phyloP scores from a whole-genome alignment of 2,329 filamentous ascomycete genomes.

The Aureobasidium melanogenum region DNA sequence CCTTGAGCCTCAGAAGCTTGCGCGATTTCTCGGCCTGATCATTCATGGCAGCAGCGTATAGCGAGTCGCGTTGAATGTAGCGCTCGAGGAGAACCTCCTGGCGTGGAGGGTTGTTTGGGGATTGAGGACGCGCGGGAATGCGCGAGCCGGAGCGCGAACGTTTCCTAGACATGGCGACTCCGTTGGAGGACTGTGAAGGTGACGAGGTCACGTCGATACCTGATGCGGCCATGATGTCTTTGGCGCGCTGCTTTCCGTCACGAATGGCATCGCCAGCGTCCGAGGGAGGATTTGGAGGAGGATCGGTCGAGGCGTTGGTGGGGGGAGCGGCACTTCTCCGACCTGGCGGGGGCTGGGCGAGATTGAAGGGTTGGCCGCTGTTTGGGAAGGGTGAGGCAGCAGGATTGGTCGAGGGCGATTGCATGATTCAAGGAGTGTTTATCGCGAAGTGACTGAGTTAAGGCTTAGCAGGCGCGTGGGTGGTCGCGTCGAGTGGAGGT shows the following conservation, averaged over 20 bases:
- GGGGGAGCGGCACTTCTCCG: conserved; percentile 11
- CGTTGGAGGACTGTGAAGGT: conserved; percentile 19
- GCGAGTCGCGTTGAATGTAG: conserved; percentile 56
- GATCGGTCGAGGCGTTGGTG: conserved; percentile 1
- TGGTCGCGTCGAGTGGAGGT: conserved; percentile 3
- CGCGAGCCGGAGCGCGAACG: conserved; percentile 52
- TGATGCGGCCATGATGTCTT: conserved; percentile 49
- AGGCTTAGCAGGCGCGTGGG: conserved; percentile 5
- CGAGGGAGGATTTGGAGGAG: conserved; percentile 10
- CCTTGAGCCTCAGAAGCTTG: conserved; percentile 51
- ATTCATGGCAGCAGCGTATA: conserved; percentile 47
- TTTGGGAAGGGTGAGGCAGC: background rate
- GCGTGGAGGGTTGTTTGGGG: conserved; percentile 17
- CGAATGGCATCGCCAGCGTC: conserved; percentile 39
- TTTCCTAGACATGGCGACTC: conserved; percentile 40
- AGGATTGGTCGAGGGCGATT: conserved; percentile 8
- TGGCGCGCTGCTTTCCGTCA: conserved; percentile 53
- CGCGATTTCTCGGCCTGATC: conserved; percentile 35
- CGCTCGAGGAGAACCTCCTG: conserved; percentile 45
- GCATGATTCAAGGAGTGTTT: conserved; percentile 3
- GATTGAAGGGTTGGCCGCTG: conserved; percentile 15
- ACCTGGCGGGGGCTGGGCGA: conserved; percentile 14
- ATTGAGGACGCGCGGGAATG: conserved; percentile 31
- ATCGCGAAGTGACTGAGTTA: background rate
- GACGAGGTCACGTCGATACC: conserved; percentile 28